These are phyloP conservation scores for Poronia punctata DNA, from an alignment of 495 filamentous ascomycete species.

Conservation along the genomic window DNA sequence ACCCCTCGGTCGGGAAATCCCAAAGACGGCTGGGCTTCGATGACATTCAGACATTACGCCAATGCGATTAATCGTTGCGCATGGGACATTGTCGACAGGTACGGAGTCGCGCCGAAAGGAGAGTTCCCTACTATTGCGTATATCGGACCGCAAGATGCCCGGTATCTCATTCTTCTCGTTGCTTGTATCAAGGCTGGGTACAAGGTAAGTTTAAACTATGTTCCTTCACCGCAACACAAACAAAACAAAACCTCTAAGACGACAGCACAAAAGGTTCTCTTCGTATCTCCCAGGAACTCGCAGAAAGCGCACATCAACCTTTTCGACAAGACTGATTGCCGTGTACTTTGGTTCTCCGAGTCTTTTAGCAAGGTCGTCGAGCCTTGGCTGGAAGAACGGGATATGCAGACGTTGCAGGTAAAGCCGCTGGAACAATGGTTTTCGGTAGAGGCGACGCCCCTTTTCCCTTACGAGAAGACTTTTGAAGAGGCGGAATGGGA, in stretches of 20 bases:
- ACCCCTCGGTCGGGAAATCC: neutral
- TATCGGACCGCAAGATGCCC: slow-evolving; percentile 34
- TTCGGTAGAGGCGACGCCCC: too few relatives aligned
- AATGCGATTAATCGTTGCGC: slow-evolving; percentile 4
- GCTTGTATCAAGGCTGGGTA: slow-evolving; percentile 33
- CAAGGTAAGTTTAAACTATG: slow-evolving; percentile 15
- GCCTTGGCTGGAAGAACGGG: neutral
- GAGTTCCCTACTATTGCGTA: slow-evolving; percentile 34
- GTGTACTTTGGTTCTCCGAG: neutral
- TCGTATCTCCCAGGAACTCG: slow-evolving; percentile 12
- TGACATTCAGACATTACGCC: neutral
- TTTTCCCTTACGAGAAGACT: slow-evolving; percentile 27
- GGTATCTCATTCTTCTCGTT: slow-evolving; percentile 32
- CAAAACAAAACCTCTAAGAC: slow-evolving; percentile 1
- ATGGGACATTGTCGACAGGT: slow-evolving; percentile 7
- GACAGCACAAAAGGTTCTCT: slow-evolving; percentile 14
- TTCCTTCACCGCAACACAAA: neutral
- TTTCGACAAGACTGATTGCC: slow-evolving; percentile 8
- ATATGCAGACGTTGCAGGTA: slow-evolving; percentile 22
- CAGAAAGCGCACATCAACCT: slow-evolving; percentile 11
- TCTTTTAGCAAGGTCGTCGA: neutral
- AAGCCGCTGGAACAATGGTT: slow-evolving; percentile 32
- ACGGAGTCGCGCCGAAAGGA: neutral
- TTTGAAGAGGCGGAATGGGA: slow-evolving; percentile 34
- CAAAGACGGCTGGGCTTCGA: neutral